phyloP scores from a whole-genome alignment of 306 rosid genomes.

The Acacia acuminata region DNA sequence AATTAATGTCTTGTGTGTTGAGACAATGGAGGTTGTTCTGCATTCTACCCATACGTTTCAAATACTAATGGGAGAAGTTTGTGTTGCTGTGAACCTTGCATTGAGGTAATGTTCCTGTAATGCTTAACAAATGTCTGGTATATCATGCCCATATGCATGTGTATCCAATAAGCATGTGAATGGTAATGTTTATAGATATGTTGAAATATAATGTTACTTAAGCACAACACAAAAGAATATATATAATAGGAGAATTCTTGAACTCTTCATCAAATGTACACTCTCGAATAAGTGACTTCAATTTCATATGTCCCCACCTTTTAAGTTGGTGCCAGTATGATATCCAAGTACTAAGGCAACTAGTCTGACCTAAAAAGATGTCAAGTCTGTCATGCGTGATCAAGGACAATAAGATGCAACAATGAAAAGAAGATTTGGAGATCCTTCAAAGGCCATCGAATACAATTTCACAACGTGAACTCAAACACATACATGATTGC shows the following conservation, averaged over 20 bases:
- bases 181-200: too few relatives aligned
- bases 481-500: constrained; percentile 66
- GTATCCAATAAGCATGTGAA: too few relatives aligned
- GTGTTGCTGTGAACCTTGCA: too few relatives aligned
- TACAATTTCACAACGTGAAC: constrained; percentile 17
- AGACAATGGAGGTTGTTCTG: too few relatives aligned
- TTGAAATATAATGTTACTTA: too few relatives aligned
- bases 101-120: too few relatives aligned
- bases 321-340: constrained; percentile 72
- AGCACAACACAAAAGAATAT: constrained; percentile 21
- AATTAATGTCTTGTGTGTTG: too few relatives aligned
- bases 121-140: too few relatives aligned
- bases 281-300: constrained; percentile 79
- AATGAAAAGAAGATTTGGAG: not conserved
- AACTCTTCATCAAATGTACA: constrained; percentile 78
- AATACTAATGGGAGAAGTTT: too few relatives aligned
- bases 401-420: constrained; percentile 7
- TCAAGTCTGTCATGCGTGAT: constrained; percentile 28
- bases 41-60: too few relatives aligned
- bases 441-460: constrained; percentile 17
- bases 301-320: constrained; percentile 93
- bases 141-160: too few relatives aligned
- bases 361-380: constrained; percentile 69
- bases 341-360: constrained; percentile 96
- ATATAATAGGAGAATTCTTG: constrained; percentile 78